Evolutionary conservation across 352 stramenopile species (phyloP).

Genomic region (Globisporangium orthogonon): DNA sequence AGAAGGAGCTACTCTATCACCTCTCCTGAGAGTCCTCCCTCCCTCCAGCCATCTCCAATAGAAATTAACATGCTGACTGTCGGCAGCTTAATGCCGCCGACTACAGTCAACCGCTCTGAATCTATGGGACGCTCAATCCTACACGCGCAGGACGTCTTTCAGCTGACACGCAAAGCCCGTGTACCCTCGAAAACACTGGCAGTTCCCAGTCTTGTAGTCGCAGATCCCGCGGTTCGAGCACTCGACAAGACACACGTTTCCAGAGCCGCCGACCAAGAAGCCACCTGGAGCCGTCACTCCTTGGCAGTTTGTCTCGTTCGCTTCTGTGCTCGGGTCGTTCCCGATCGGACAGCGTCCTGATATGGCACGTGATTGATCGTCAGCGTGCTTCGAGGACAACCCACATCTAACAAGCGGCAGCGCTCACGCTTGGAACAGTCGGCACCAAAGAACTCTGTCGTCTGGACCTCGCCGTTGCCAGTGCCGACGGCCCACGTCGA

Average conservation of each 20-base stretch:
- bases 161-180: constrained; percentile 49
- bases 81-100: background rate
- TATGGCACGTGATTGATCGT: background rate
- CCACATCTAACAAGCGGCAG: background rate
- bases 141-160: constrained; percentile 22
- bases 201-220: constrained; percentile 80
- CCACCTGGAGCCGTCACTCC: constrained; percentile 35
- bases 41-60: background rate
- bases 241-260: constrained; percentile 89
- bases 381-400: background rate
- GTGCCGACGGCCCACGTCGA: constrained; percentile 80
- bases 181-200: constrained; percentile 85
- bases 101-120: background rate
- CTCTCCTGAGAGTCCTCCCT: constrained; percentile 19
- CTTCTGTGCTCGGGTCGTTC: constrained; percentile 61
- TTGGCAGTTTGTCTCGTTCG: constrained; percentile 75
- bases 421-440: constrained; percentile 76
- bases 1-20: constrained; percentile 79
- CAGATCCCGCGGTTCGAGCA: constrained; percentile 91
- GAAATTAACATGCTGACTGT: background rate
- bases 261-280: constrained; percentile 27
- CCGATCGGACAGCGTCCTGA: constrained; percentile 76
- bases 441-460: constrained; percentile 84
- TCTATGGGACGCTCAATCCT: background rate
- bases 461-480: constrained; percentile 63